A percentile compares a stretch with the other conserved stretches of the same genome.
phyloP scores from a whole-genome alignment of 345 rosid genomes.

The Microcos paniculata region DNA sequence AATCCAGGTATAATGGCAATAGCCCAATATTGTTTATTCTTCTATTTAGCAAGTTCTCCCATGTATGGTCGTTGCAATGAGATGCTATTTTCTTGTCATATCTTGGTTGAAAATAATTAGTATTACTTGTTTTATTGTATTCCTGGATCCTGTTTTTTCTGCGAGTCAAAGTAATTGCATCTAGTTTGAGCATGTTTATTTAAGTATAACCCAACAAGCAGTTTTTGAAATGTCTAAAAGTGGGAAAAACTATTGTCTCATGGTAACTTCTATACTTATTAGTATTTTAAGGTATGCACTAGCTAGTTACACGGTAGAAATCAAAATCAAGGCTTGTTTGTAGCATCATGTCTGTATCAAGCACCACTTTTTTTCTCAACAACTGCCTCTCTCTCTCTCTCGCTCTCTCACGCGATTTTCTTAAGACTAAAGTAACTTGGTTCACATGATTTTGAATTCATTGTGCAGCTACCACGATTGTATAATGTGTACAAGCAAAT shows the following conservation, averaged over 20 bases:
- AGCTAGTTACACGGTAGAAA: not conserved
- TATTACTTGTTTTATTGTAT: not conserved
- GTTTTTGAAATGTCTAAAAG: not conserved
- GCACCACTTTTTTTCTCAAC: not conserved
- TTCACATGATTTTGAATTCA: conserved; percentile 5
- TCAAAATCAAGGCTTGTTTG: not conserved
- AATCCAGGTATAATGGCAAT: conserved; percentile 39
- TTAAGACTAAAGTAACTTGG: not conserved
- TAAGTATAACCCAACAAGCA: not conserved
- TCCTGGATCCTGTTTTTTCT: not conserved
- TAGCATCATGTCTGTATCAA: not conserved
- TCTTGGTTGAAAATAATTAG: conserved; percentile 10
- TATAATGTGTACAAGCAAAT: conserved; percentile 52
- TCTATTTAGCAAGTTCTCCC: not conserved
- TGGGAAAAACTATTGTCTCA: not conserved
- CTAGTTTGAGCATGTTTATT: no score
- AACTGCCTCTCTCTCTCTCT: not conserved
- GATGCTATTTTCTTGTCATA: not conserved
- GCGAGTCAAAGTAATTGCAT: no score
- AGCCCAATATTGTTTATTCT: not conserved
- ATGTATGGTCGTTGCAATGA: not conserved
- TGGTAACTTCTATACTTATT: not conserved
- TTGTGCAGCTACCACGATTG: conserved; percentile 48
- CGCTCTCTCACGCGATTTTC: not conserved
- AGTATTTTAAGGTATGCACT: conserved; percentile 2